These are phyloP conservation scores for Clitopilus passeckerianus DNA, from an alignment of 768 basidiomycete genomes.

Conservation along the genomic window DNA sequence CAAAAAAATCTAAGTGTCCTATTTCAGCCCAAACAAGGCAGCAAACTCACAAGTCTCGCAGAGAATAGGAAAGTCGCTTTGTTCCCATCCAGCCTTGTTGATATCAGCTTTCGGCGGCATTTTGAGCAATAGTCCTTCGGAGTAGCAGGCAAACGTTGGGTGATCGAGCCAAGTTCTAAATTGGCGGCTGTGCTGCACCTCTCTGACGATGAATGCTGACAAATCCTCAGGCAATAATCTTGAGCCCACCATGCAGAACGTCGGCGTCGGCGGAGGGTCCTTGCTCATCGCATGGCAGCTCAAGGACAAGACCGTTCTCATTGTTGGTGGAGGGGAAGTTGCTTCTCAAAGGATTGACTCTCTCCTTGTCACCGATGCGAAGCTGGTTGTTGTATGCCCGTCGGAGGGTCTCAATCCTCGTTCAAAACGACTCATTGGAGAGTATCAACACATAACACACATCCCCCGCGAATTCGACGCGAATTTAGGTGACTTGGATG, in stretches of 20 bases:
- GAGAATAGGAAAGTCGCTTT: constrained; percentile 89
- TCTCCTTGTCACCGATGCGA: constrained; percentile 75
- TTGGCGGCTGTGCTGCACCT: background rate
- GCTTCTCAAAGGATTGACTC: constrained; percentile 86
- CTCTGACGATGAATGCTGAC: constrained; percentile 3
- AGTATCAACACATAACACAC: constrained; percentile 57
- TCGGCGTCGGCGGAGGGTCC: constrained; percentile 57
- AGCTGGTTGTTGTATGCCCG: constrained; percentile 76
- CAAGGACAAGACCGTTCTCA: constrained; percentile 73
- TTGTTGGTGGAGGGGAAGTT: constrained; percentile 92
- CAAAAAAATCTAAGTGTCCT: constrained; percentile 1
- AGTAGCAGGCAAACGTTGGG: background rate
- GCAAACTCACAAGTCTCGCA: constrained; percentile 79
- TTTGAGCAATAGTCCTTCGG: constrained; percentile 3
- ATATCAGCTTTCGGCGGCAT: constrained; percentile 87
- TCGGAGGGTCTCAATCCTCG: constrained; percentile 56
- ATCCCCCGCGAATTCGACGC: constrained; percentile 61
- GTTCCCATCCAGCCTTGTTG: constrained; percentile 93
- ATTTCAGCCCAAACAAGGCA: background rate
- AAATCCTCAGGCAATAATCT: constrained; percentile 2
- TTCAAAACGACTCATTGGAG: constrained; percentile 47
- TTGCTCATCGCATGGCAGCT: constrained; percentile 94
- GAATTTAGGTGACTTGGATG: constrained; percentile 59
- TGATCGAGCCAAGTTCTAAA: constrained; percentile 5
- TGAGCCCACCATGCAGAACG: constrained; percentile 4